Evolutionary conservation across 495 filamentous ascomycete genomes (phyloP), one percentile per base, ranked within the genome.

Genomic region (Ramalina intermedia): DNA sequence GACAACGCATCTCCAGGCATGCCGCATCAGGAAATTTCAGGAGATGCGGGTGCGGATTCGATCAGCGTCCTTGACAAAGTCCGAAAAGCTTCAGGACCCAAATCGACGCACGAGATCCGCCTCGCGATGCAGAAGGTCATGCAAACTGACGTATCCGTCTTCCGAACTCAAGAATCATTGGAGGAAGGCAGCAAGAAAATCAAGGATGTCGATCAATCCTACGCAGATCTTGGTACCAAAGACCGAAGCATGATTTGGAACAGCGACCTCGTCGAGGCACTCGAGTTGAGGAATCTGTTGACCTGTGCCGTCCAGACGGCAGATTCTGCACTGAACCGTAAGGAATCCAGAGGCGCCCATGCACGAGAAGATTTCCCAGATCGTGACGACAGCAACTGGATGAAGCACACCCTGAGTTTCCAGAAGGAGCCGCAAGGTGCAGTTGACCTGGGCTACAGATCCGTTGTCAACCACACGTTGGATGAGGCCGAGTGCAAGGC

Each of bases 201-300:
- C 58, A 76, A 68, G 57, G 74, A 83, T 52, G 82, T 96, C 57
- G 91, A 96, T 64, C 66, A 78, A 59, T 79, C 70, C 53, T 96
- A 84, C 69, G 62, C 66, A 48, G 76, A 94, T 62, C 79, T 96
- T 52, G 85, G 85, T 58, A 94, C 84, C 66, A 94, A 93, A 75
- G 90, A 96, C 66, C 83, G 90, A 61, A 89, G 85, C 78, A 95
- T 96, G 91, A 95, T 96, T 71, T 96, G 90, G 90, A 96, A 96
- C 79, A 86, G 84, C 36, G 90, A 96, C 59, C 76, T 96, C 26
- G 84, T 94, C 47, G 90, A 96, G 78, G 93, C 88, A 24, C 76
- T 96, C 38, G 90, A 96, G 69, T 73, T 96, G 58, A 73, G 87
- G 57, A 96, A 96, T 65, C 63, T 96, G 55, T 69, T 96, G 57